These are phyloP conservation scores for Pseudogymnoascus sp. DNA, from an alignment of 2,329 filamentous ascomycete species.

Conservation along the genomic window DNA sequence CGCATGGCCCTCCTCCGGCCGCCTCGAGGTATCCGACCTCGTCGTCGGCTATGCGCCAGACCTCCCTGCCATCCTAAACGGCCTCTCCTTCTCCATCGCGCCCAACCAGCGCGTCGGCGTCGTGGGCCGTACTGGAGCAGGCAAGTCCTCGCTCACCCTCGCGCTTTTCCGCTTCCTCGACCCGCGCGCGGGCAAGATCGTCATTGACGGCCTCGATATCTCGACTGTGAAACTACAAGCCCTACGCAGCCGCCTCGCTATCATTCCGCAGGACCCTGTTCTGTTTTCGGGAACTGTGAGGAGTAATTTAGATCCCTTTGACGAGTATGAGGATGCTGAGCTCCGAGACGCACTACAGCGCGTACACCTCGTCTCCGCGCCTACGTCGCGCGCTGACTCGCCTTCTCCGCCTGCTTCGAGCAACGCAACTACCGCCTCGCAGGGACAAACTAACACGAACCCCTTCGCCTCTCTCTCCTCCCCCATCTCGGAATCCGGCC, in stretches of 20 bases:
- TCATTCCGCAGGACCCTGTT: constrained; percentile 77
- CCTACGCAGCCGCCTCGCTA: constrained; percentile 64
- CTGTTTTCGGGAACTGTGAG: constrained; percentile 73
- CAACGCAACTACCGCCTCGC: constrained; percentile 26
- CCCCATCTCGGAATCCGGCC: constrained; percentile 60
- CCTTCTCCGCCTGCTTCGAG: constrained; percentile 29
- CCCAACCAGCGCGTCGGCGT: constrained; percentile 65
- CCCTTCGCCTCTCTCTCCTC: constrained; percentile 55
- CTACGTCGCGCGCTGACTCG: constrained; percentile 25
- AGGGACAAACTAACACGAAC: constrained; percentile 46
- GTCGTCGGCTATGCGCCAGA: constrained; percentile 65
- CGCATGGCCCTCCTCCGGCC: constrained; percentile 66
- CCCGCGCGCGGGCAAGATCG: constrained; percentile 53
- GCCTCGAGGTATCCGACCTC: constrained; percentile 63
- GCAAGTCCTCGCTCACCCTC: constrained; percentile 67
- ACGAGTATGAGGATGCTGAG: constrained; percentile 58
- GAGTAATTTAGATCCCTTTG: constrained; percentile 69
- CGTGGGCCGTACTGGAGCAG: constrained; percentile 68
- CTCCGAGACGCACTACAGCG: constrained; percentile 60
- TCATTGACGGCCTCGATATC: constrained; percentile 67
- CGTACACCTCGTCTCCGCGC: constrained; percentile 47
- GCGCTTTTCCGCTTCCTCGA: constrained; percentile 73
- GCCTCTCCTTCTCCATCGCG: constrained; percentile 56
- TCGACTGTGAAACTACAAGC: constrained; percentile 61
- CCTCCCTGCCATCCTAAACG: constrained; percentile 60